Evolutionary conservation across 192 early-diverging fungal species (phyloP).

Genomic region (Funneliformis mosseae): DNA sequence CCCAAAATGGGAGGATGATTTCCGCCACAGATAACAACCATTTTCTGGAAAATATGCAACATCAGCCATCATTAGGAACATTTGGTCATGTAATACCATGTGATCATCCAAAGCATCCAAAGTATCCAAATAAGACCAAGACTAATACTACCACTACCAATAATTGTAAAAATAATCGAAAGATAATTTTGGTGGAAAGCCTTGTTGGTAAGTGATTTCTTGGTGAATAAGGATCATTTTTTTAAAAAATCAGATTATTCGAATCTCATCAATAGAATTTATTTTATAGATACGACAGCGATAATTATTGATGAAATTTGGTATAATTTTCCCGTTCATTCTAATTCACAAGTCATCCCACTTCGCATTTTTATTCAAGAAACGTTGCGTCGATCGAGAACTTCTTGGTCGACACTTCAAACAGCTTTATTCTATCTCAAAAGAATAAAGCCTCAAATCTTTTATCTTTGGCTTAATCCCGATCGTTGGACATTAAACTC

Average conservation of each 20-base stretch:
- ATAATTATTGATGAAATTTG: constrained; percentile 60
- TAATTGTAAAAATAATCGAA: neutral
- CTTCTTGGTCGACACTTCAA: constrained; percentile 78
- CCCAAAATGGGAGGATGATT: neutral
- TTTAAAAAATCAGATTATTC: neutral
- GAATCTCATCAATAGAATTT: neutral
- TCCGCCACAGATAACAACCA: neutral
- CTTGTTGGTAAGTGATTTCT: constrained; percentile 11
- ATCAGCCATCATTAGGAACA: too few relatives aligned
- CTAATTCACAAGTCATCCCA: constrained; percentile 45
- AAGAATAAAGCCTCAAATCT: constrained; percentile 39
- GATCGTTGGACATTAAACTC: constrained; percentile 27
- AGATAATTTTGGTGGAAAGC: neutral
- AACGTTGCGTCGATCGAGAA: constrained; percentile 72
- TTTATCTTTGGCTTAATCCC: neutral
- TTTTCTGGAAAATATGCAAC: neutral
- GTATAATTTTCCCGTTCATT: constrained; percentile 33
- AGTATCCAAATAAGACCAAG: neutral
- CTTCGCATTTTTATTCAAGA: constrained; percentile 72
- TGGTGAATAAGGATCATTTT: too few relatives aligned
- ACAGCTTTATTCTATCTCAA: constrained; percentile 75
- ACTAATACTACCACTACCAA: too few relatives aligned
- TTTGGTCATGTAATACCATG: neutral
- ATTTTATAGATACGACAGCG: constrained; percentile 52
- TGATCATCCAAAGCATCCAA: neutral